Base-by-base conservation (phyloP, 345 rosid species). In the Geranium rotundifolium region DNA sequence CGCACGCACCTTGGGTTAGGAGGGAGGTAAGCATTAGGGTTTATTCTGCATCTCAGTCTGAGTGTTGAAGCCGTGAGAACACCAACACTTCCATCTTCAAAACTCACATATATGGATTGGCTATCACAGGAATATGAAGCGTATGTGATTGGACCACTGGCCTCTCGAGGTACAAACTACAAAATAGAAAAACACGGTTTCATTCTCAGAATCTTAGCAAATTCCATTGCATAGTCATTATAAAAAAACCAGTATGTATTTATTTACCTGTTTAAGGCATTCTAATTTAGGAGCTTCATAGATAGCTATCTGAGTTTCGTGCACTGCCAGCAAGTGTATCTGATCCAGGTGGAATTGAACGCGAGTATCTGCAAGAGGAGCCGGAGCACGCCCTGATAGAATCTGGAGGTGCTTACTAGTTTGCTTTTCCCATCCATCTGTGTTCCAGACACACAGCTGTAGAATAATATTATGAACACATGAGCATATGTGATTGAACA, bases 41-140 rank as follows among this genome's bases (percentile, higher is more conserved):
- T 77, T 60, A 90, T 90, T 68, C 89, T 82, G 75, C 95, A 90
- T 80, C 93, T 85, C 74, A 85, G 64, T 74, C 85, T 73, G 54
- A 90, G 88, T 9, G 86, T 63, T 55, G 85, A 67, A 59, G 93
- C 80, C 30, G 84, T 75, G 19, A 85, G 91, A 71, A 90, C 79
- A 60, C 82, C 77, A 0, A 90, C 71, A 31, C 84, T 77, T 49
- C 86, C 95, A 50, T 90, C 89, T 74, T 84, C 82, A 67, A 87
- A 90, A 78, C 92, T 81, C 60, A 81, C 89, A 66, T 77, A 87
- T 68, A 90, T 87, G 4, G 80, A 80, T 71, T 87, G 80, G 73
- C 90, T 76, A 65, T 90, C 88, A 59, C 95, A 90, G 19, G 97
- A 90, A 71, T 82, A 87, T 27, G 95, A 75, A n/a, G 90, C 97